Conservation (phyloP, 305 asterid genomes). For the Fraxinus platypoda region DNA sequence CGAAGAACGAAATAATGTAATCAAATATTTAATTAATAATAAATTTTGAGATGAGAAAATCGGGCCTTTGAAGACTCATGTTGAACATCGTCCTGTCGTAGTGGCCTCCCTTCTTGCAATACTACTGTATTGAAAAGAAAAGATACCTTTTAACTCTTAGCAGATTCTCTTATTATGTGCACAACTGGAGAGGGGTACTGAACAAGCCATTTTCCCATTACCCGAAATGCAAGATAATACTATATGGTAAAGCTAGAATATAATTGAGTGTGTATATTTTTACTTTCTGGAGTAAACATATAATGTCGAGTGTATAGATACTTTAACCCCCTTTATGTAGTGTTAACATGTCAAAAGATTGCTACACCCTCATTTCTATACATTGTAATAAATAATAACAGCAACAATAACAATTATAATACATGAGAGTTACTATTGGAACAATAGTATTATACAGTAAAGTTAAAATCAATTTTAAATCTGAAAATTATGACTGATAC, state of each 20-base stretch:
- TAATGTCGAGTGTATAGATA: background rate
- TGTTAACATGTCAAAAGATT: background rate
- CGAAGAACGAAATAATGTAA: background rate
- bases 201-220: background rate
- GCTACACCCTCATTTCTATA: background rate
- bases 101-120: background rate
- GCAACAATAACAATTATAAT: background rate
- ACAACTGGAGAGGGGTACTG: background rate
- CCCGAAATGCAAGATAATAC: background rate
- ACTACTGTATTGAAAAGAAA: background rate
- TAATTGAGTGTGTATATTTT: background rate
- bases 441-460: too few species aligned
- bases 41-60: background rate
- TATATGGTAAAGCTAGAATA: background rate
- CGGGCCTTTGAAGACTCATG: background rate
- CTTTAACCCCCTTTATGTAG: background rate
- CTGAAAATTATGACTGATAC: background rate
- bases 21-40: too few species aligned
- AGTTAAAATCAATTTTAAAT: background rate
- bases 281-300: background rate
- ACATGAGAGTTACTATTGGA: background rate
- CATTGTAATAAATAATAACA: background rate
- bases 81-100: background rate
- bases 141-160: background rate
- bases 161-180: background rate